These are phyloP conservation scores for Cephaloascus albidus DNA, from an alignment of 805 yeast species.

Conservation along the genomic window DNA sequence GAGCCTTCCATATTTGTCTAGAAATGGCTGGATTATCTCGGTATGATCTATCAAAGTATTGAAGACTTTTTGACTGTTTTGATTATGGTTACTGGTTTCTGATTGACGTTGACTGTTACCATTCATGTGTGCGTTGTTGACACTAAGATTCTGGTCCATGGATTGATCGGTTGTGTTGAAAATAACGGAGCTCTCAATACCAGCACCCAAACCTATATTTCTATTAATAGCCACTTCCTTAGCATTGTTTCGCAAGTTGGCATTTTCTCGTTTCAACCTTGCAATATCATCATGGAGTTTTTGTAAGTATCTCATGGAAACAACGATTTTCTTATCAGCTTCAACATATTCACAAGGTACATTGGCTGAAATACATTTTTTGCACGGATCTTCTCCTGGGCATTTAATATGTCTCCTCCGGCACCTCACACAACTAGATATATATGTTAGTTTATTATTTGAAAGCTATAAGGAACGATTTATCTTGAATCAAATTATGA, in stretches of 20 bases:
- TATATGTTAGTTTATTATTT: background rate
- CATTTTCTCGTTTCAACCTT: conserved; percentile 56
- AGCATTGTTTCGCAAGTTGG: conserved; percentile 36
- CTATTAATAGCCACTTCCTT: too few species aligned
- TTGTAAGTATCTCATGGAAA: conserved; percentile 60
- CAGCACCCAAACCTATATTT: background rate
- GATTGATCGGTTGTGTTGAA: background rate
- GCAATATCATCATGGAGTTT: conserved; percentile 62
- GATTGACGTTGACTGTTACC: background rate
- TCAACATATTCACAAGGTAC: conserved; percentile 62
- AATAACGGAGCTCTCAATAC: background rate
- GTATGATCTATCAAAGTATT: conserved; percentile 9
- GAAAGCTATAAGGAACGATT: background rate
- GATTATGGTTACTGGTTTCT: background rate
- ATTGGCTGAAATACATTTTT: conserved; percentile 46
- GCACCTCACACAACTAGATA: conserved; percentile 47
- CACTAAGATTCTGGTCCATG: background rate
- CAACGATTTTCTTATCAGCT: conserved; percentile 64
- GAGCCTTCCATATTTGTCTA: conserved; percentile 62
- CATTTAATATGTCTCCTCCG: conserved; percentile 67
- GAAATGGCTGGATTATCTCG: conserved; percentile 62
- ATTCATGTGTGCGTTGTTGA: background rate
- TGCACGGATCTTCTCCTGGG: conserved; percentile 71
- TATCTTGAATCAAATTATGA: background rate
- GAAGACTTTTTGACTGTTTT: background rate